Evolutionary conservation across 2,329 filamentous ascomycete species (phyloP).

Genomic region (Lachnum nothofagi): DNA sequence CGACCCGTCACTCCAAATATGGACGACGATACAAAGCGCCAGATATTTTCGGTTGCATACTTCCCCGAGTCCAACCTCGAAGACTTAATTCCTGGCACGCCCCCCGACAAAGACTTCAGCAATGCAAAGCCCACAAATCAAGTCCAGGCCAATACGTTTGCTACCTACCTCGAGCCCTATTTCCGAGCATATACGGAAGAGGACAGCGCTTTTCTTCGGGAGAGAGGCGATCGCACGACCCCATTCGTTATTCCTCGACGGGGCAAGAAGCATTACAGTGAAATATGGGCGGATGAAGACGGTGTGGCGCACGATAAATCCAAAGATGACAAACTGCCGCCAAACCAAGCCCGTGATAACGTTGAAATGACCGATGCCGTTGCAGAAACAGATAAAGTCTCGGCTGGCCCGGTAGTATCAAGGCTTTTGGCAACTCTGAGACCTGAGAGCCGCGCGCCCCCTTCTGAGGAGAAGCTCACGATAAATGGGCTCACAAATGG

Average conservation of each 20-base stretch:
- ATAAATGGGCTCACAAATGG: slow-evolving; percentile 49
- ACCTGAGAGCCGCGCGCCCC: slow-evolving; percentile 60
- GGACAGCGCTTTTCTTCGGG: slow-evolving; percentile 85
- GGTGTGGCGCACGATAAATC: slow-evolving; percentile 68
- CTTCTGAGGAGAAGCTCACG: slow-evolving; percentile 52
- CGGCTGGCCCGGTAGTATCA: slow-evolving; percentile 77
- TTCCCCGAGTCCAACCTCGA: slow-evolving; percentile 78
- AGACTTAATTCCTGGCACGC: slow-evolving; percentile 80
- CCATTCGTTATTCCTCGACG: slow-evolving; percentile 84
- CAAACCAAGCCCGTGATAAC: slow-evolving; percentile 77
- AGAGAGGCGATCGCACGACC: slow-evolving; percentile 75
- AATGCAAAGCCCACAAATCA: slow-evolving; percentile 90
- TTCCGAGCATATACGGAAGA: slow-evolving; percentile 87
- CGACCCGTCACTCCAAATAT: slow-evolving; percentile 68
- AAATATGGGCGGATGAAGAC: slow-evolving; percentile 93
- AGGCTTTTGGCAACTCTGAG: slow-evolving; percentile 76
- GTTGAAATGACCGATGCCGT: slow-evolving; percentile 85
- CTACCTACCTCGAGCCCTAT: slow-evolving; percentile 86
- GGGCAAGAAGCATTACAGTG: slow-evolving; percentile 78
- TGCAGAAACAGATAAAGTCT: slow-evolving; percentile 84
- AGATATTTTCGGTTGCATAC: slow-evolving; percentile 79
- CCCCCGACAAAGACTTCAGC: slow-evolving; percentile 93
- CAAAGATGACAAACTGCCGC: slow-evolving; percentile 56
- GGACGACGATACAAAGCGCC: slow-evolving; percentile 76
- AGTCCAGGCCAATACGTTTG: slow-evolving; percentile 88